A percentile compares a stretch with the other conserved stretches of the same genome.
phyloP scores from a whole-genome alignment of 352 stramenopile genomes.

The Globisporangium viniferum region DNA sequence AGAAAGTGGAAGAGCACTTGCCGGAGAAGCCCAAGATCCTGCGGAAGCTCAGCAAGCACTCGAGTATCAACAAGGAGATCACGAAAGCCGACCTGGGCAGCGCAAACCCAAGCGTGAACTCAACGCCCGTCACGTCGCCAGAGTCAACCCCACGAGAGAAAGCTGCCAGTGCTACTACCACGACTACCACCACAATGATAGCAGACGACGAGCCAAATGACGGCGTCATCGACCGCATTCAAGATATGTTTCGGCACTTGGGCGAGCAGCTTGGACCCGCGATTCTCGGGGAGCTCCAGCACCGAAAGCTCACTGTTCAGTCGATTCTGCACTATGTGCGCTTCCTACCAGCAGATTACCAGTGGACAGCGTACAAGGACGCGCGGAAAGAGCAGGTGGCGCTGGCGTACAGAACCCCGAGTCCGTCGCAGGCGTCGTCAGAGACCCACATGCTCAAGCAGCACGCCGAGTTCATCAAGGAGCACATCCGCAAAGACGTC shows the following conservation, averaged over 20 bases:
- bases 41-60: slow-evolving; percentile 49
- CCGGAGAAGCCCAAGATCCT: slow-evolving; percentile 44
- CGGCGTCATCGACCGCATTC: slow-evolving; percentile 52
- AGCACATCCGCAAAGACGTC: slow-evolving; percentile 68
- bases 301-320: slow-evolving; percentile 50
- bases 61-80: slow-evolving; percentile 19
- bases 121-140: slow-evolving; percentile 7
- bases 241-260: slow-evolving; percentile 69
- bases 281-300: slow-evolving; percentile 52
- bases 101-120: not conserved
- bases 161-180: not conserved
- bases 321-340: slow-evolving; percentile 61
- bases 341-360: slow-evolving; percentile 53
- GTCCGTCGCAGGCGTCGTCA: not conserved
- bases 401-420: slow-evolving; percentile 26
- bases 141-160: not conserved
- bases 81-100: not conserved
- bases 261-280: slow-evolving; percentile 38
- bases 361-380: slow-evolving; percentile 69
- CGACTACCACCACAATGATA: not conserved
- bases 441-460: slow-evolving; percentile 39
- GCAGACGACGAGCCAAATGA: slow-evolving; percentile 28
- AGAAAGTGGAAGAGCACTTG: slow-evolving; percentile 43
- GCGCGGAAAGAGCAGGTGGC: slow-evolving; percentile 55
- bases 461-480: slow-evolving; percentile 68